A percentile compares a stretch with the other conserved stretches of the same genome.
phyloP scores from a whole-genome alignment of 257 asterid species.

The Fraxinus cuspidata region DNA sequence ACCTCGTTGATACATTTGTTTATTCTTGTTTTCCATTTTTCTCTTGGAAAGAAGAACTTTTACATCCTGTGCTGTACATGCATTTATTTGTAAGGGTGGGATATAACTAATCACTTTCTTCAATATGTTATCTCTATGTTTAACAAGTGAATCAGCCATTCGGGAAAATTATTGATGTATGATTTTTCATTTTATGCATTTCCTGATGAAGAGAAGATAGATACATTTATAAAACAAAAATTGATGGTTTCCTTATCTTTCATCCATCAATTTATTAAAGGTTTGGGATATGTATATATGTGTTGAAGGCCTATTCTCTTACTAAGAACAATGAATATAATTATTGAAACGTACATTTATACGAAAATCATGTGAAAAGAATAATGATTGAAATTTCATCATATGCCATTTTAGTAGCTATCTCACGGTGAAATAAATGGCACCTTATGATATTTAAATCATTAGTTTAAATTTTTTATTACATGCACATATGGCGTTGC shows the following conservation, averaged over 20 bases:
- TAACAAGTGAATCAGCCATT: neutral
- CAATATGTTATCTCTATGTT: neutral
- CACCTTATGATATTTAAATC: neutral
- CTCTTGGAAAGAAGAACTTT: neutral
- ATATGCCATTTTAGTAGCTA: neutral
- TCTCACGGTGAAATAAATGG: neutral
- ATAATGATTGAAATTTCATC: neutral
- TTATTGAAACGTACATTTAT: neutral
- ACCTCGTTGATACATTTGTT: neutral
- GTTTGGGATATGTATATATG: neutral
- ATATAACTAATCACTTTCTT: neutral
- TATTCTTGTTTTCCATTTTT: neutral
- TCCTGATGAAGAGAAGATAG: neutral
- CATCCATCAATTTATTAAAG: neutral
- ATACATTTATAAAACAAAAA: neutral
- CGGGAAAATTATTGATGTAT: neutral
- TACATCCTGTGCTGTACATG: neutral
- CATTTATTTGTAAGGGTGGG: neutral
- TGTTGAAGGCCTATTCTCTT: neutral
- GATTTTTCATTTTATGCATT: neutral
- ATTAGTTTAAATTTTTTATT: neutral
- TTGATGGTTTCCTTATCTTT: neutral
- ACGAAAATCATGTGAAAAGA: neutral
- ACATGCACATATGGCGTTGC: neutral
- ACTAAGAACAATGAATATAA: neutral